Evolutionary conservation across 2,329 filamentous ascomycete genomes (phyloP).

Genomic region (Drechslerella coelobrocha): DNA sequence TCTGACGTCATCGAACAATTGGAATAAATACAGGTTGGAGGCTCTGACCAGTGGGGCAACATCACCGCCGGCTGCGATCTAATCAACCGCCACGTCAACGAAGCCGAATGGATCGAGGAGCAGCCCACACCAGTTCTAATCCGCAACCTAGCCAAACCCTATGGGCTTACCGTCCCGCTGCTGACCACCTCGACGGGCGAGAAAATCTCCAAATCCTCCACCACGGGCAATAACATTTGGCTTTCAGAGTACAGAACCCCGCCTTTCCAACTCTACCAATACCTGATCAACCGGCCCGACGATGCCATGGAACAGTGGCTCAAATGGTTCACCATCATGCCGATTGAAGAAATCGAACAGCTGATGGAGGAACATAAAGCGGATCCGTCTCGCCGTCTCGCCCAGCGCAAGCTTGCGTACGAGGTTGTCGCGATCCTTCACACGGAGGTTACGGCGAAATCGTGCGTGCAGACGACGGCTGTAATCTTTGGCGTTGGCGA

Average conservation of each 20-base stretch:
- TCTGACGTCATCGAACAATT: too few relatives aligned
- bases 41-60: constrained; percentile 95
- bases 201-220: constrained; percentile 91
- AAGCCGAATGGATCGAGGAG: constrained; percentile 53
- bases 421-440: constrained; percentile 85
- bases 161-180: constrained; percentile 89
- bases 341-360: constrained; percentile 70
- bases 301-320: constrained; percentile 80
- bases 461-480: constrained; percentile 62
- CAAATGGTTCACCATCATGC: constrained; percentile 88
- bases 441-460: constrained; percentile 69
- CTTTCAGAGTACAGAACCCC: constrained; percentile 81
- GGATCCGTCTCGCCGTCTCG: constrained; percentile 74
- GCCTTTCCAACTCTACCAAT: constrained; percentile 71
- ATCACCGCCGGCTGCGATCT: constrained; percentile 88
- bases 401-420: constrained; percentile 81
- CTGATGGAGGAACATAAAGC: constrained; percentile 72
- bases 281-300: constrained; percentile 84
- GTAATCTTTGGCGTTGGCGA: constrained; percentile 26
- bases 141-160: constrained; percentile 61
- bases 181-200: constrained; percentile 82
- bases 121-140: constrained; percentile 39
- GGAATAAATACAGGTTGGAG: constrained; percentile 88
- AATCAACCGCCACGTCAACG: constrained; percentile 70
- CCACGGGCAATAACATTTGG: constrained; percentile 83